Base-by-base conservation (phyloP, 1,284 basidiomycete genomes). In the Cryptococcus sp. region DNA sequence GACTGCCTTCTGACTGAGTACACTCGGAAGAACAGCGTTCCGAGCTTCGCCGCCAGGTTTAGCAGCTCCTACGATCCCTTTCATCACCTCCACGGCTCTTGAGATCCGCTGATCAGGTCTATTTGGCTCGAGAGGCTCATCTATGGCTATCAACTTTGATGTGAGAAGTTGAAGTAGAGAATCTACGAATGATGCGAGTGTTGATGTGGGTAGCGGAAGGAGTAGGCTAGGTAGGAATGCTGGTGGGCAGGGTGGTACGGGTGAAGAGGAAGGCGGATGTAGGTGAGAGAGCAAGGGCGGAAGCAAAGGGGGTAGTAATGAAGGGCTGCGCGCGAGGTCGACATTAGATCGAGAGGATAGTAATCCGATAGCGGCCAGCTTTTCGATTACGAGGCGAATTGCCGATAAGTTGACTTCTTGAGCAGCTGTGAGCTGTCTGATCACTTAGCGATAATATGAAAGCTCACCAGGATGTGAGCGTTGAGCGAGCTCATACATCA, bases 141-240 rank as follows among this genome's bases (percentile, higher is more conserved):
- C 11, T 1, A 49, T 13, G 15, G 54, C 50, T 11, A 58, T 50
- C 2, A 63, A 50, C 20, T 63, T 57, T 23, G 48, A 54, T 2
- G 66, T 46, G 3, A 75, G 52, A 47, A 72, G 64, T 3, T 49
- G 40, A 7, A 74, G 46, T 0, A 77, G 58, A 0, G 67, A 65
- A 8, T 62, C 57, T 6, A 66, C 59, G 20, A 72, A 52, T 4
- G 64, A 22, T 1, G 61, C 29, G 20, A 75, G 37, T 67, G 75
- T 10, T 80, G 81, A 44, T 85, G 76, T 4, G 72, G 81, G 15
- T 75, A 79, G 46, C 70, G 73, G 74, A 84, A 91, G 79, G 86
- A 93, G 6, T 84, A 91, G 29, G 82, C 81, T 59, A 84, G 88
- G 4, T 82, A 85, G 49, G 81, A 82, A 47, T 79, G 26, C 53